phyloP scores from a whole-genome alignment of 2,329 filamentous ascomycete genomes.

The Aspergillus sp. region DNA sequence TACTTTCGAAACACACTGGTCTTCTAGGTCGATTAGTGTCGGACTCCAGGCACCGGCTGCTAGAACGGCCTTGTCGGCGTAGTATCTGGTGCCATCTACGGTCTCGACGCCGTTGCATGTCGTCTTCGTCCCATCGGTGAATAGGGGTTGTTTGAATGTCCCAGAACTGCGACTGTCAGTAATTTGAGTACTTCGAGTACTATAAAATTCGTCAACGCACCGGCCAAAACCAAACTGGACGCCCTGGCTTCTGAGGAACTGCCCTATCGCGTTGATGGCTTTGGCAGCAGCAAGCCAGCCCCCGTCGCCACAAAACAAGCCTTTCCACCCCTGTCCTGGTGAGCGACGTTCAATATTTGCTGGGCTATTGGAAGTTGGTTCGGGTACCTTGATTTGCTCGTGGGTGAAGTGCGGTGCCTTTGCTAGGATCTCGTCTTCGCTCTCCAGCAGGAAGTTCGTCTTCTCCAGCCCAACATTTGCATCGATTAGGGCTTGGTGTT shows the following conservation, averaged over 20 bases:
- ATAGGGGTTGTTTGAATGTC: not conserved
- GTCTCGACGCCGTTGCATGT: slow-evolving; percentile 3
- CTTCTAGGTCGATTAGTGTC: slow-evolving; percentile 38
- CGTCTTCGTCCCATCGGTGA: not conserved
- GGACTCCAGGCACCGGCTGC: slow-evolving; percentile 3
- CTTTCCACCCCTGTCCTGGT: slow-evolving; percentile 7
- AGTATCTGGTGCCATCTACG: not conserved
- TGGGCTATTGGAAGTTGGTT: not conserved
- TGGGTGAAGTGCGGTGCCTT: not conserved
- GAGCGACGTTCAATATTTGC: not conserved
- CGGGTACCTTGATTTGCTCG: slow-evolving; percentile 1
- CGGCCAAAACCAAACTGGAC: slow-evolving; percentile 4
- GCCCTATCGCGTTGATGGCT: slow-evolving; percentile 4
- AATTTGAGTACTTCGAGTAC: not conserved
- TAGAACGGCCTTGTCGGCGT: slow-evolving; percentile 4
- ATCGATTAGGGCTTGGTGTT: slow-evolving; percentile 25
- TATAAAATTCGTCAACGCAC: not conserved
- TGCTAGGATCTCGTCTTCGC: not conserved
- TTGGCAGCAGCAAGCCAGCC: slow-evolving; percentile 9
- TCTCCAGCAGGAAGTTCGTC: slow-evolving; percentile 1
- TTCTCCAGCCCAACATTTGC: slow-evolving; percentile 27
- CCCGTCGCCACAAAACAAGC: slow-evolving; percentile 4
- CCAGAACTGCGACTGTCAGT: not conserved
- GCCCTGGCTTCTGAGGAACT: not conserved
- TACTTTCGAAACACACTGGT: slow-evolving; percentile 44